Evolutionary conservation across 352 stramenopile species (phyloP).

Genomic region (Globisporangium viniferum): DNA sequence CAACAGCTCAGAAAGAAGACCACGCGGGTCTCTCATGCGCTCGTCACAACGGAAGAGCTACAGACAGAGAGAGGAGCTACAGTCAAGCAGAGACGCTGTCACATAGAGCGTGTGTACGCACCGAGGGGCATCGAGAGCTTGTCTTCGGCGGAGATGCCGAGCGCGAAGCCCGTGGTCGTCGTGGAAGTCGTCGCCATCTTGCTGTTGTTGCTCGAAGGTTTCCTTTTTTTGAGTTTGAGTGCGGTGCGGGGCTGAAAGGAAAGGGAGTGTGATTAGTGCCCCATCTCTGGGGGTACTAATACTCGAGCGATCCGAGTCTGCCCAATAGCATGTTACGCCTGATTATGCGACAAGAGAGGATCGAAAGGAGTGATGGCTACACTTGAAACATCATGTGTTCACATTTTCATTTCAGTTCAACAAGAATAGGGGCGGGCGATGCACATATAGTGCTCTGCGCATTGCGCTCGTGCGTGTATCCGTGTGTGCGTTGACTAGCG

Average conservation of each 20-base stretch:
- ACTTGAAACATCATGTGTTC: too few species aligned
- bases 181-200: conserved; percentile 9
- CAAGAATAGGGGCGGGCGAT: neutral
- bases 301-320: too few species aligned
- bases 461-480: neutral
- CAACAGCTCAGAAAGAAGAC: neutral
- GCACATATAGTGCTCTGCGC: neutral
- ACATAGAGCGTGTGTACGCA: conserved; percentile 14
- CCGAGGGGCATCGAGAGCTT: conserved; percentile 53
- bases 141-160: conserved; percentile 55
- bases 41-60: conserved; percentile 1
- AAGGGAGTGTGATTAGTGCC: too few species aligned
- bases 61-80: too few species aligned
- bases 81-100: too few species aligned
- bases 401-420: too few species aligned
- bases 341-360: too few species aligned
- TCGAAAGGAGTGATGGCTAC: too few species aligned
- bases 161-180: conserved; percentile 26
- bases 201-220: neutral
- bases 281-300: too few species aligned
- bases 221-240: too few species aligned
- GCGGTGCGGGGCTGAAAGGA: too few species aligned
- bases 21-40: neutral
- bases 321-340: too few species aligned
- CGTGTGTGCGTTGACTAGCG: neutral